Conservation (phyloP, 495 filamentous ascomycete genomes). For the Aspergillus indologenus region DNA sequence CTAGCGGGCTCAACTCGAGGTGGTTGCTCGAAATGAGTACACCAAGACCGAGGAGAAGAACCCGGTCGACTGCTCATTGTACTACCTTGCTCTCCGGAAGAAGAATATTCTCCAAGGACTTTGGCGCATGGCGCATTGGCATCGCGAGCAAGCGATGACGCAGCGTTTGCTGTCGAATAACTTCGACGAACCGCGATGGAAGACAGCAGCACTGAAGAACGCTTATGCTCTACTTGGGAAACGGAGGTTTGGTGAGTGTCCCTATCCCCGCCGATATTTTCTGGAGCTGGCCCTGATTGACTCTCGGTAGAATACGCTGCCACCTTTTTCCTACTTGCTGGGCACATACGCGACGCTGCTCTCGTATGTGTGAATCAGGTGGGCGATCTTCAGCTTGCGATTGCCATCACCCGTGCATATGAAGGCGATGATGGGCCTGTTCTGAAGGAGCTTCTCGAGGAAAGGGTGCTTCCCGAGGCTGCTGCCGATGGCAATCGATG, state of each 20-base stretch:
- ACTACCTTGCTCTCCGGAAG: constrained; percentile 87
- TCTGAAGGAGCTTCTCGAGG: constrained; percentile 69
- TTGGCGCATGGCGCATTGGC: constrained; percentile 94
- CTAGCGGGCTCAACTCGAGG: constrained; percentile 78
- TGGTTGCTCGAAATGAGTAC: constrained; percentile 89
- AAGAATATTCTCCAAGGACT: constrained; percentile 88
- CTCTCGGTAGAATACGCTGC: constrained; percentile 76
- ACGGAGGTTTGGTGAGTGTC: constrained; percentile 70
- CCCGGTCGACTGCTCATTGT: constrained; percentile 89
- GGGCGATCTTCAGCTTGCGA: constrained; percentile 84
- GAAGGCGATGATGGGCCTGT: constrained; percentile 81
- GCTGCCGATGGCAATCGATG: constrained; percentile 82
- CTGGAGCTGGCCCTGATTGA: constrained; percentile 9
- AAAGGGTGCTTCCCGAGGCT: constrained; percentile 75
- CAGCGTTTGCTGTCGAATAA: constrained; percentile 76
- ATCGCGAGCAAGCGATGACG: constrained; percentile 78
- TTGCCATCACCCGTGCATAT: constrained; percentile 83
- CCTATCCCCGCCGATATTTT: background rate
- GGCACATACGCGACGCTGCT: constrained; percentile 77
- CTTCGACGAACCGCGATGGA: constrained; percentile 83
- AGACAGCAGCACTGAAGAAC: constrained; percentile 90
- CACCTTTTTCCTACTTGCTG: constrained; percentile 91
- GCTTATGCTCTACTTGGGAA: constrained; percentile 95
- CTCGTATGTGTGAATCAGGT: constrained; percentile 81
- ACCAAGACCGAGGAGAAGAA: constrained; percentile 83